Conservation (phyloP, 192 early-diverging fungal species). For the Mortierella claussenii region DNA sequence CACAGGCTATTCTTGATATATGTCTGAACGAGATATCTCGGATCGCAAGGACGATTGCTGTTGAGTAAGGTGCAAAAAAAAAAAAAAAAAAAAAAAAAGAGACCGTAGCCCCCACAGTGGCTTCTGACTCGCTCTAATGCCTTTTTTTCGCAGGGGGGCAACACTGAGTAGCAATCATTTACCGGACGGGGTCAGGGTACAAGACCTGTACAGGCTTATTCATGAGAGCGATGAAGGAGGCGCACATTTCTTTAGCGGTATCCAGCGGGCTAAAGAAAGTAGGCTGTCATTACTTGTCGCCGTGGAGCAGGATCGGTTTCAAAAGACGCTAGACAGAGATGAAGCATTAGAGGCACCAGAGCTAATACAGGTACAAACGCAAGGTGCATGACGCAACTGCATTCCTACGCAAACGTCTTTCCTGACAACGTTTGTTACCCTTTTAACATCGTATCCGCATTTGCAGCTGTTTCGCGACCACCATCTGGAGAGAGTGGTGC, state of each 20-base stretch:
- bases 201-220: background rate
- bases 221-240: background rate
- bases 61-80: too few relatives aligned
- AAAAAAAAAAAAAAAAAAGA: too few relatives aligned
- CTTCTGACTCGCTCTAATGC: too few relatives aligned
- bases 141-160: background rate
- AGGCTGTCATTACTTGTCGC: background rate
- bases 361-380: constrained; percentile 3
- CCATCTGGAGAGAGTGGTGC: constrained; percentile 26
- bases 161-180: background rate
- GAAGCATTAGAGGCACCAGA: constrained; percentile 1
- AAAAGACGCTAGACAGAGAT: background rate
- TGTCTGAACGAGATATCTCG: background rate
- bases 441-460: too few relatives aligned
- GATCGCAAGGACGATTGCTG: background rate
- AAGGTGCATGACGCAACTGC: background rate
- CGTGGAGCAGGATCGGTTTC: background rate
- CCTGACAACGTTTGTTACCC: too few relatives aligned
- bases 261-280: background rate
- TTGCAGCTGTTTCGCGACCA: constrained; percentile 16
- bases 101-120: too few relatives aligned
- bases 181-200: background rate
- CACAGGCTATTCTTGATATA: constrained; percentile 12
- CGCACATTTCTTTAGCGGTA: background rate
- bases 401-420: too few relatives aligned